Evolutionary conservation across 805 yeast genomes (phyloP), one percentile per base, ranked within the genome.

Genomic region (Yarrowia sp.): DNA sequence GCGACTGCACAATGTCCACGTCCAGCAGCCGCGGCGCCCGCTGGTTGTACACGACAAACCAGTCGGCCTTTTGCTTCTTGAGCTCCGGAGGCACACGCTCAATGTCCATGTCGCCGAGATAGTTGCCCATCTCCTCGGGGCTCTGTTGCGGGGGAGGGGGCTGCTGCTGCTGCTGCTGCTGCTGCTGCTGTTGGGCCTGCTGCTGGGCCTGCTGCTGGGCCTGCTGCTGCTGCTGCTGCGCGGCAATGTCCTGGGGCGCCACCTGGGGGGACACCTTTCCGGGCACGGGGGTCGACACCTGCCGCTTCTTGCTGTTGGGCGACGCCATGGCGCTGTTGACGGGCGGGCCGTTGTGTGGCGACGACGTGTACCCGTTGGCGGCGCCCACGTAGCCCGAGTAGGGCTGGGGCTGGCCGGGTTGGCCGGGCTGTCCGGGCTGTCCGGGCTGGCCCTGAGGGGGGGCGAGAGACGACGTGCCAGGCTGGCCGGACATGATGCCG

Each of bases 1-100:
- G 85, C 14, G 97, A 89, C 76, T 90, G 95, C 73, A 92, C 91
- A 71, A 94, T 83, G 64, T 92, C 95, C 64, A 94, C 93, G 76
- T 94, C 98, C 70, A 91, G 85, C 50, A 82, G 80, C 71, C 86
- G 85, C 63, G 90, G 88, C 72, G 92, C 86, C 36, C 92, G 90
- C 49, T 97, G 97, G 80, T 94, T 95, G 82, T 90, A 94, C 72
- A 95, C 85, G 14, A 91, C 90, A 79, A 90, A 91, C 81, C 91
- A 94, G 76, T 91, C 97, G 69, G 86, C 86, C 70, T 87, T 89
- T 76, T 90, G 90, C 77, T 92, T 92, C 79, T 90, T 92, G 82
- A 86, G 86, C 72, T 87, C 88, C 11, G 91, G 87, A 70, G 90
- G 86, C 26, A 92, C 92, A 71, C 86, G 83, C 71, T 87, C 85